Evolutionary conservation across 495 filamentous ascomycete species (phyloP), one percentile per base, ranked within the genome.

Genomic region (Cudoniella acicularis): DNA sequence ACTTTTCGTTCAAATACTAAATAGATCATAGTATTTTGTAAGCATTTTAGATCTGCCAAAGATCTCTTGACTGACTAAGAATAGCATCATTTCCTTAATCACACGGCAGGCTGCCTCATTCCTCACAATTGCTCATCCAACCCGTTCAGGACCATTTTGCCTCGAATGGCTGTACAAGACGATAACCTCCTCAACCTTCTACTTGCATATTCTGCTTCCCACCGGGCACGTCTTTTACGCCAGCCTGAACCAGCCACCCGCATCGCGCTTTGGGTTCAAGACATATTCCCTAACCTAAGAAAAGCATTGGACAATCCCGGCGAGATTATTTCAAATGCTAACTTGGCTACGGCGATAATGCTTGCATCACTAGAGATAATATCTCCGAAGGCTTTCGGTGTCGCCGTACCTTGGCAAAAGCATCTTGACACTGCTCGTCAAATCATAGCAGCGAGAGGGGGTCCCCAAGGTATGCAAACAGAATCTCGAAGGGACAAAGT

Each of bases 341-440:
- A 88, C 61, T 77, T 96, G 18, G 89, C 91, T 10, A 90, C 91
- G 0, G 88, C 90, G 2, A 91, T 96, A 55, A 90, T 96, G 88
- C 76, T 96, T 27, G 81, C 90, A 4, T 93, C 90, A 0, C 75
- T 94, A 48, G 87, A 96, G 63, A 95, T 96, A 43, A 86, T 96
- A 43, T 91, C 88, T 1, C 91, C 91, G 6, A 87, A 85, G 52
- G 87, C 89, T 1, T 93, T 96, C 63, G 77, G 75, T 11, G 72
- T 76, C 41, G 83, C 84, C 49, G 82, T 89, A 2, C 83, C 86
- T 2, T 96, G 91, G 91, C 87, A 90, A 61, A 83, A 78, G 26
- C 90, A 94, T 70, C 78, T 96, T 6, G 83, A 84, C 40, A 81
- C 89, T 24, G 90, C 91, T 0, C 83, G 90, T 3, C 82, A 85